Base-by-base conservation (phyloP, 2,329 filamentous ascomycete species). In the Phoma sp. region DNA sequence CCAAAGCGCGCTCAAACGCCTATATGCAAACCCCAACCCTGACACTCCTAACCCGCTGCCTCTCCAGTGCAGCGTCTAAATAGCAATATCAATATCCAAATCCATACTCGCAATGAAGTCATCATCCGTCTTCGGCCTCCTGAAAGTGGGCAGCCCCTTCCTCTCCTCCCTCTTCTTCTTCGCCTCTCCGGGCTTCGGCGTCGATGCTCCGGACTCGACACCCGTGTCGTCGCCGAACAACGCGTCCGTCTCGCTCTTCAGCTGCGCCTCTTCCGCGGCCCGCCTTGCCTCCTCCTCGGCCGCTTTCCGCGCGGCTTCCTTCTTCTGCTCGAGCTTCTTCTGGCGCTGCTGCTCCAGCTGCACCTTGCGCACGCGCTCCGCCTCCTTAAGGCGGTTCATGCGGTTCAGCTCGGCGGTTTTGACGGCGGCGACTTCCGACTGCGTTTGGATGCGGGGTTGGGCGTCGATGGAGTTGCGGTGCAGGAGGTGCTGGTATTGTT, bases 51-150 rank as follows among this genome's bases (percentile, higher is more conserved):
- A 18, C 18, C 18, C 18, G 18, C 18, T 18, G 18, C 18, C 18
- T 18, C 18, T 18, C 18, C 18, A 18, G 18, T 18, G 18, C 18
- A 18, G 18, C 18, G 7, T 5, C 77, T 68, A 91, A 64, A 96
- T 91, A 63, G 96, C 92, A 66, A 96, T 87, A 65, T 98, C 93
- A 71, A 98, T 91, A 25, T 91, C 93, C 65, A 98, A 78, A 72
- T 98, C 95, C 79, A 98, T 80, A 24, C 87, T 84, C 1, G 89
- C 92, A 74, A 98, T 93, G 51, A 97, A 89, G 69, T 98, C 95
- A 70, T 98, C 95, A 58, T 96, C 93, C 80, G 89, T 89, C 52
- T 92, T 84, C 27, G 89, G 87, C 76, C 90, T 83, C 63, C 82
- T 87, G 68, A 93, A 90, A 43, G 91, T 89, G 10, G 86, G 86